Conservation (phyloP, 225 moss, liverwort and hornwort species). For the Straminergon stramineum region DNA sequence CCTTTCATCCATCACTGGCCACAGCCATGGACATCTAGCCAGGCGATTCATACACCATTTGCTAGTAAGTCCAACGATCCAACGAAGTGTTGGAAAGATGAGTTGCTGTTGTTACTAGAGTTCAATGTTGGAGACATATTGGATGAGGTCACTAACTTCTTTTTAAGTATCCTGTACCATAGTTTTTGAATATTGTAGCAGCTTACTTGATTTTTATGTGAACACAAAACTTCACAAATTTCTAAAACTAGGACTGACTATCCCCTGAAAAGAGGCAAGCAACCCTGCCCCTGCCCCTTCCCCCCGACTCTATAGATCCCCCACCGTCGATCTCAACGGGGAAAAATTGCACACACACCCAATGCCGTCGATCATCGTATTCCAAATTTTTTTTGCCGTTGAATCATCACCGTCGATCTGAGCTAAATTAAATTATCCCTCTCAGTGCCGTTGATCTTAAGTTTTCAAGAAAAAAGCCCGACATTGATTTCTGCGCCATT, state of each 20-base stretch:
- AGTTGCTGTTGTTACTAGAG: background rate
- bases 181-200: background rate
- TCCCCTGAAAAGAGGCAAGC: no score
- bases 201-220: background rate
- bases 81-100: background rate
- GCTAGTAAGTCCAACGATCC: background rate
- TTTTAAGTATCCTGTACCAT: background rate
- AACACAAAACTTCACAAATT: background rate
- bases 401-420: no score
- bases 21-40: background rate
- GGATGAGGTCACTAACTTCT: background rate
- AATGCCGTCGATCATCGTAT: no score
- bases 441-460: no score
- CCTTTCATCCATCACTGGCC: background rate
- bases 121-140: background rate
- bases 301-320: no score
- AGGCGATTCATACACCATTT: background rate
- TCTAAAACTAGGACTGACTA: background rate
- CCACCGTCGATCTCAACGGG: no score
- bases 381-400: no score
- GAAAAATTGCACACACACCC: no score
- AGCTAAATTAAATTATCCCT: no score
- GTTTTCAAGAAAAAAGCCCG: no score
- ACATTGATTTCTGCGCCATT: no score
- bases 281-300: no score